Evolutionary conservation across 202 grass and related monocot genomes (phyloP), one percentile per base, ranked within the genome.

Genomic region (Cymbopogon flexuosus): DNA sequence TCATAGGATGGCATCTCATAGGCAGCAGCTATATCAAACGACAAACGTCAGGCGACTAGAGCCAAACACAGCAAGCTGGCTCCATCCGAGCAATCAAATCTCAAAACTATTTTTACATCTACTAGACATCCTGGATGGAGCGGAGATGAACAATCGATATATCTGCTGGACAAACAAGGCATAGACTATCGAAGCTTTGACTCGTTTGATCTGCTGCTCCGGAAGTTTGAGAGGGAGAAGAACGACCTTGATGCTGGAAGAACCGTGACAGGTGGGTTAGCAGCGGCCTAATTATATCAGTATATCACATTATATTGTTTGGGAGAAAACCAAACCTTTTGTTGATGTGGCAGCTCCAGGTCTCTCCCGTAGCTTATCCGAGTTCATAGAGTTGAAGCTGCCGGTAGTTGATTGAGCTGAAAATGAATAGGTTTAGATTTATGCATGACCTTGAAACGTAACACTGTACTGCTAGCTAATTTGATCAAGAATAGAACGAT

Each of bases 201-300:
- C 61, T 99, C 93, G 6, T 87, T 93, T 7, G 90, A 96, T 79
- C 87, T 99, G 93, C 88, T 99, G 87, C 96, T 99, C 89, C 96
- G 87, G 87, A 99, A 99, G 82, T 90, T 99, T 78, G 96, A 95
- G 42, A 99, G 92, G 61, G 92, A 99, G 90, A 96, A 99, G 83
- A 99, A 99, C 42, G 96, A 91, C 78, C 96, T 93, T 36, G 93
- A 89, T 66, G 90, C 93, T 99, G 83, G n/a, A 86, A 73, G 78
- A 68, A 87, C 54, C 49, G 65, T 35, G 21, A 63, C 65, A 73
- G 43, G 74, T 70, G 51, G 49, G 75, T 86, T 75, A 73, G 12
- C 15, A 42, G 78, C 34, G 37, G 46, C 11, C 57, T 57, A 46
- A 51, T 37, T 49, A 16, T 23, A 62, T 51, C 27, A 51, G 31